Evolutionary conservation across 352 stramenopile genomes (phyloP), one percentile per base, ranked within the genome.

Genomic region (Globisporangium apiculatum): DNA sequence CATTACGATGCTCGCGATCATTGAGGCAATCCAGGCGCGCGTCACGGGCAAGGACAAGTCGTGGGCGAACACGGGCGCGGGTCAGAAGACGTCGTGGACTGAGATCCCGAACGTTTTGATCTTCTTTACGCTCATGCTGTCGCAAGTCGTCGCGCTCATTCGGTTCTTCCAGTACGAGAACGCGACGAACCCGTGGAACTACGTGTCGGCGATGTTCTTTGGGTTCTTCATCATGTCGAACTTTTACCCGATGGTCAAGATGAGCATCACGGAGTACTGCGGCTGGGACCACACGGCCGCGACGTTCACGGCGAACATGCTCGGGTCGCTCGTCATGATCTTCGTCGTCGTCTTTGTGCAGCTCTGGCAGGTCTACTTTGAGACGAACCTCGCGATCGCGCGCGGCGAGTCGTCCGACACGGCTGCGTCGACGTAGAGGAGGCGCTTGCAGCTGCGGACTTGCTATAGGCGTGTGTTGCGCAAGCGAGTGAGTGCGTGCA

Each of bases 161-260:
- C 86, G 86, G 1, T 95, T 94, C 65, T 91, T 95, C 68, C 75
- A 91, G 68, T 95, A 95, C 69, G 82, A 95, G 61, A 95, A 91
- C 65, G 86, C 86, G 0, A 94, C 83, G 49, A 89, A 78, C 53
- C 83, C 86, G 60, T 94, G 83, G 86, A 92, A 94, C 66, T 94
- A 92, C 77, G 81, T 94, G 11, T 94, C 86, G 36, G 73, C 86
- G 15, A 87, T 88, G 72, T 95, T 95, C 65, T 94, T 95, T 55
- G 86, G 86, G 53, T 87, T 89, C 59, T 95, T 86, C 69, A 79
- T 92, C 56, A 90, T 91, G 82, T 76, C 68, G 57, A 76, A 95
- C 62, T 89, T 88, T 58, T 92, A 91, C 73, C 86, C 86, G 53
- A 95, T 95, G 86, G 86, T 95, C 58, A 92, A 92, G 75, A 95